Percentiles rank a stretch among this genome's conserved stretches.
Evolutionary conservation across 2,329 filamentous ascomycete species (phyloP).

Genomic region (Moelleriella libera): DNA sequence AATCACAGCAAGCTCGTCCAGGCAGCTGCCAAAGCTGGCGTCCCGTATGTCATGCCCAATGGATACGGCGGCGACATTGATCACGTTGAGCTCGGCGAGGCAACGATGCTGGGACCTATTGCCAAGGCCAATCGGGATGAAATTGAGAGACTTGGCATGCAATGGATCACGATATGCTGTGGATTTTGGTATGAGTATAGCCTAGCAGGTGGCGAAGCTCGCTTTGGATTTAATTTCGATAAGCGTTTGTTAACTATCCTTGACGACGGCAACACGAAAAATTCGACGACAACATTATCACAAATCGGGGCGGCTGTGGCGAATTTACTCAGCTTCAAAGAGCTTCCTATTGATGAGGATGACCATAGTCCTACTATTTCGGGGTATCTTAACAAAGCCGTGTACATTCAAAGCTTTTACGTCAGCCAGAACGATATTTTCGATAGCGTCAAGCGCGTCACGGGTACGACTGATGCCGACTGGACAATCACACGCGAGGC

Average conservation of each 20-base stretch:
- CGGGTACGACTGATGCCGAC: constrained; percentile 39
- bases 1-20: constrained; percentile 28
- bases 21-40: constrained; percentile 34
- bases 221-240: constrained; percentile 35
- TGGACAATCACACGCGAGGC: constrained; percentile 38
- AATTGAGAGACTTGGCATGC: constrained; percentile 16
- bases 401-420: constrained; percentile 42
- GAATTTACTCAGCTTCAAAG: constrained; percentile 30
- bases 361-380: constrained; percentile 19
- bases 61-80: constrained; percentile 32
- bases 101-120: constrained; percentile 15
- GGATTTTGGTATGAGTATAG: constrained; percentile 42
- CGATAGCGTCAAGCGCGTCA: constrained; percentile 42
- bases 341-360: constrained; percentile 24
- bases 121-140: constrained; percentile 21
- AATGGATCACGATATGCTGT: constrained; percentile 36
- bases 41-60: constrained; percentile 39
- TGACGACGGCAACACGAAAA: constrained; percentile 37
- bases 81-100: constrained; percentile 21
- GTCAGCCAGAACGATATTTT: constrained; percentile 52
- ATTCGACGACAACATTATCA: constrained; percentile 27
- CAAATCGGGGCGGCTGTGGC: constrained; percentile 41
- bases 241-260: constrained; percentile 26
- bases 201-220: constrained; percentile 19
- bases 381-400: constrained; percentile 26